A percentile compares a stretch with the other conserved stretches of the same genome.
These are phyloP conservation scores for Geotrichum klebahnii DNA, from an alignment of 1,139 yeast genomes.

Conservation along the genomic window DNA sequence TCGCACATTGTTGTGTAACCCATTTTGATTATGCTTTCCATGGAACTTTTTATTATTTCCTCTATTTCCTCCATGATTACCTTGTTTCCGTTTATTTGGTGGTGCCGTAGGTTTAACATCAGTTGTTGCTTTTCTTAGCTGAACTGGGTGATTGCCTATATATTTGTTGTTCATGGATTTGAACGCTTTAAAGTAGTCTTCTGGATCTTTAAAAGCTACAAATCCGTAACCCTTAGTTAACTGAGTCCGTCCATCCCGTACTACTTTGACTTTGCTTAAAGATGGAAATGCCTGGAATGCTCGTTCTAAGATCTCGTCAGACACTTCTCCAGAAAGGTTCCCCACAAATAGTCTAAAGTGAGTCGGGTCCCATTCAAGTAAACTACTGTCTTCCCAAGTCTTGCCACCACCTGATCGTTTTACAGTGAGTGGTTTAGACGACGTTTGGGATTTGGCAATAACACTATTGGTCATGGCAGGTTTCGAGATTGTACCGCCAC, in stretches of 20 bases:
- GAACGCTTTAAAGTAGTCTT: constrained; percentile 63
- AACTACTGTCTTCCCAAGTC: constrained; percentile 48
- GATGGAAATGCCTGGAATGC: constrained; percentile 53
- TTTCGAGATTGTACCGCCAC: not conserved
- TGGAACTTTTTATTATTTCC: not conserved
- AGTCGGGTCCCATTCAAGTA: constrained; percentile 59
- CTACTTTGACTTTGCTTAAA: constrained; percentile 52
- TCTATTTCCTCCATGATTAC: not conserved
- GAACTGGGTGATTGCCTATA: constrained; percentile 70
- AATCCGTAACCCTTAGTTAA: constrained; percentile 65
- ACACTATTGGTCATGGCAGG: not conserved
- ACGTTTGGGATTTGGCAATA: constrained; percentile 1
- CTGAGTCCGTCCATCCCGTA: constrained; percentile 33
- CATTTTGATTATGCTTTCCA: not conserved
- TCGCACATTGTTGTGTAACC: not conserved
- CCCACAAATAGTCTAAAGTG: constrained; percentile 74
- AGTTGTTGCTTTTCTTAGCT: constrained; percentile 61
- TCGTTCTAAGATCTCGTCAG: constrained; percentile 49
- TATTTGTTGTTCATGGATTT: constrained; percentile 74
- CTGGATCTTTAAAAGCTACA: constrained; percentile 58
- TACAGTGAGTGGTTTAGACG: constrained; percentile 38
- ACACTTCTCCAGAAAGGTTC: constrained; percentile 65
- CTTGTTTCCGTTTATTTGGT: not conserved
- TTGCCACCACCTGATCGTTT: constrained; percentile 46
- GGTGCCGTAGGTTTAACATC: constrained; percentile 33